Conservation (phyloP, 1,139 yeast genomes). For the Kodamaea suecica region DNA sequence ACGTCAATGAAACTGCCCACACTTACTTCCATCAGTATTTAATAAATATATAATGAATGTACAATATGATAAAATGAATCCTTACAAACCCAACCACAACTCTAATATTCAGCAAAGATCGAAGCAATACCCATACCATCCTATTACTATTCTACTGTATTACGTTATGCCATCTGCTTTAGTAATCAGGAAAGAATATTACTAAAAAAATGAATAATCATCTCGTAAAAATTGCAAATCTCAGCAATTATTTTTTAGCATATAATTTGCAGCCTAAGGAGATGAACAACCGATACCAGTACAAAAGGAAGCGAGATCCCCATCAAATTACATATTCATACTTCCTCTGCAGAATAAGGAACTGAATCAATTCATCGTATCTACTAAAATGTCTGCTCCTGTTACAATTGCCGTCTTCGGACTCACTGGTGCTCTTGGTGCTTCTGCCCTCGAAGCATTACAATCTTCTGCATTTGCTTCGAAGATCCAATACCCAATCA, state of each 20-base stretch:
- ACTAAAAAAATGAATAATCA: neutral
- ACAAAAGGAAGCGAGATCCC: neutral
- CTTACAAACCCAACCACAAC: too few species aligned
- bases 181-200: neutral
- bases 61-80: too few species aligned
- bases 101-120: too few species aligned
- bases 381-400: constrained; percentile 1
- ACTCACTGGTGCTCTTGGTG: constrained; percentile 50
- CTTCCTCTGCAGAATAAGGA: too few species aligned
- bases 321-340: neutral
- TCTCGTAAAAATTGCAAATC: neutral
- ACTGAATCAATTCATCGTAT: too few species aligned
- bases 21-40: too few species aligned
- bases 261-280: neutral
- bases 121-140: too few species aligned
- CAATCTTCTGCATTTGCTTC: constrained; percentile 38
- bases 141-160: too few species aligned
- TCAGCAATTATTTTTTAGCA: neutral
- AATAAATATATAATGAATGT: too few species aligned
- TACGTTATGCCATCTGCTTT: too few species aligned
- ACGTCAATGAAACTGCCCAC: too few species aligned
- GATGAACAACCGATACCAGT: neutral
- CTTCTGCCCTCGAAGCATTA: constrained; percentile 45
- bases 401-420: constrained; percentile 50
- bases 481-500: constrained; percentile 47